These are phyloP conservation scores for Aurinia saxatilis DNA, from an alignment of 345 rosid species.

Conservation along the genomic window DNA sequence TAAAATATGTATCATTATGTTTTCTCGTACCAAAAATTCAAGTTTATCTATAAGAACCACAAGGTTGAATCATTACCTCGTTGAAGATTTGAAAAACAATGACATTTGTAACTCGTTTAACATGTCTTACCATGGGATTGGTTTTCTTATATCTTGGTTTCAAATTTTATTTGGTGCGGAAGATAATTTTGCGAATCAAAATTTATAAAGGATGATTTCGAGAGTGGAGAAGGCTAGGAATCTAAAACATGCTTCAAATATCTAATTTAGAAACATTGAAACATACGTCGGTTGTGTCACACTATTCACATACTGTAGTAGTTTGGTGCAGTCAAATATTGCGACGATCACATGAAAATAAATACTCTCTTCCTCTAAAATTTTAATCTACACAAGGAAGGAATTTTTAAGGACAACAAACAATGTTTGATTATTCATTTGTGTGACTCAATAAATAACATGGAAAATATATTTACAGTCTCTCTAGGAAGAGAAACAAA, in stretches of 20 bases:
- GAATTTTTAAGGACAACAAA: too few species aligned
- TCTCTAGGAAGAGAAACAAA: neutral
- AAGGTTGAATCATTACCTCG: neutral
- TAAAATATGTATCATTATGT: conserved; percentile 9
- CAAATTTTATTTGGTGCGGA: too few species aligned
- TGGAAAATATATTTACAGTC: neutral
- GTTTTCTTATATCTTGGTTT: too few species aligned
- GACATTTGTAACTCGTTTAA: neutral
- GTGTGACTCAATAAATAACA: too few species aligned
- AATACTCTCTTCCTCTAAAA: too few species aligned
- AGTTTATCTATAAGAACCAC: neutral
- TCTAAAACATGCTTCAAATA: neutral
- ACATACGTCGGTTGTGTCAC: too few species aligned
- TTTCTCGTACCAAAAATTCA: neutral
- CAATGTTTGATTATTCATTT: too few species aligned
- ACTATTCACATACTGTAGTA: neutral
- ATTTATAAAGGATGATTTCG: too few species aligned
- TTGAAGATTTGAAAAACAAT: neutral
- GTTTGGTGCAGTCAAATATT: conserved; percentile 11
- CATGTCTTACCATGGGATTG: too few species aligned
- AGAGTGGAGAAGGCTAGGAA: too few species aligned
- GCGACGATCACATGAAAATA: conserved; percentile 8
- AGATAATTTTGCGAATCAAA: too few species aligned
- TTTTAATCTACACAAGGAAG: too few species aligned
- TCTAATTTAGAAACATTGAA: neutral